Percentiles rank a stretch among this genome's conserved stretches.
Conservation (phyloP, 768 basidiomycete genomes). For the Mycena capillaripes region DNA sequence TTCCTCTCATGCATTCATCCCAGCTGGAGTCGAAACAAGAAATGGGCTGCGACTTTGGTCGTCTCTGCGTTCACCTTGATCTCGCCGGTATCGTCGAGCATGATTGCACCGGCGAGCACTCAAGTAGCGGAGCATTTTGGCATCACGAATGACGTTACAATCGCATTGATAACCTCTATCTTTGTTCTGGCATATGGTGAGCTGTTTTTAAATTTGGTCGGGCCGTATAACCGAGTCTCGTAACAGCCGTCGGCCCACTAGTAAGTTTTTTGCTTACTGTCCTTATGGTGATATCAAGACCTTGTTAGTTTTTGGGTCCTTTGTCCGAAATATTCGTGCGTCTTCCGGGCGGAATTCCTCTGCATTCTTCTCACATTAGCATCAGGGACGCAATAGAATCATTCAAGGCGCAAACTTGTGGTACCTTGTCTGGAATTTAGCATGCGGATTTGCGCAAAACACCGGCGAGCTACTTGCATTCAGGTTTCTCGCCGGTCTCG, state of each 20-base stretch:
- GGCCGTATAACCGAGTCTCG: background rate
- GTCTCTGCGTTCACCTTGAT: slow-evolving; percentile 81
- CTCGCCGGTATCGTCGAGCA: slow-evolving; percentile 77
- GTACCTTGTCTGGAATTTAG: slow-evolving; percentile 70
- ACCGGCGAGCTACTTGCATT: slow-evolving; percentile 73
- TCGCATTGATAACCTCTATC: slow-evolving; percentile 72
- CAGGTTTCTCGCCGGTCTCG: slow-evolving; percentile 77
- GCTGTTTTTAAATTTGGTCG: slow-evolving; percentile 21
- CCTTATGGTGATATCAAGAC: background rate
- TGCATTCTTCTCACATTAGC: background rate
- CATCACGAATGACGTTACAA: slow-evolving; percentile 61
- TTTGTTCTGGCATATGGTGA: slow-evolving; percentile 73
- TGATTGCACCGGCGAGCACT: slow-evolving; percentile 75
- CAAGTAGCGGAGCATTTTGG: slow-evolving; percentile 68
- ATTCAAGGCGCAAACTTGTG: slow-evolving; percentile 24
- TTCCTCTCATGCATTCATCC: background rate
- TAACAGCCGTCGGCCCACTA: slow-evolving; percentile 65
- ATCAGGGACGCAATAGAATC: slow-evolving; percentile 22
- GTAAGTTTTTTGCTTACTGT: slow-evolving; percentile 39
- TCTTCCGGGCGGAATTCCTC: background rate
- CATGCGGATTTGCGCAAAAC: slow-evolving; percentile 74
- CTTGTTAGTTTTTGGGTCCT: slow-evolving; percentile 64
- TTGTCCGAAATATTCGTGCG: slow-evolving; percentile 71
- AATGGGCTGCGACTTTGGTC: slow-evolving; percentile 75
- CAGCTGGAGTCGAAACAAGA: slow-evolving; percentile 70